Conservation (phyloP, 257 asterid species). For the Solanum arcanum region DNA sequence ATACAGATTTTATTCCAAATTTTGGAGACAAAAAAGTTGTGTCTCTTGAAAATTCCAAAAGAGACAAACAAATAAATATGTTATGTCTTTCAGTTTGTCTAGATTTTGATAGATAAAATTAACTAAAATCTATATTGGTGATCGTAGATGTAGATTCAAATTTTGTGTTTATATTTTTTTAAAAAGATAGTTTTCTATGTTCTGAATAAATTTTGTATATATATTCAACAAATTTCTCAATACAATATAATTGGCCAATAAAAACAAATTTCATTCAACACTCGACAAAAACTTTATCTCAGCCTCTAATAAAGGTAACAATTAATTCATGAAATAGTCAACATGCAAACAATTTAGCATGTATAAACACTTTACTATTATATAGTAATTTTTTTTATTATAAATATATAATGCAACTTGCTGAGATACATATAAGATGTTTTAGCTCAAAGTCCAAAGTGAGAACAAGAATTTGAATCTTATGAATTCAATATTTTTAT, state of each 20-base stretch:
- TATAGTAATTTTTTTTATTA: background rate
- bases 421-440: background rate
- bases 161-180: background rate
- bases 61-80: background rate
- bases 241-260: background rate
- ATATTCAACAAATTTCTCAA: background rate
- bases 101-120: background rate
- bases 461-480: too few species aligned
- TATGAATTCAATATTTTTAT: accelerated
- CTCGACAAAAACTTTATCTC: background rate
- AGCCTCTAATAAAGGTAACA: constrained; percentile 24
- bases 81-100: background rate
- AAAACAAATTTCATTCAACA: background rate
- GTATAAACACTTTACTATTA: background rate
- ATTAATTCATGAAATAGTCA: background rate
- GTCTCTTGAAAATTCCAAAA: background rate
- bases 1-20: too few species aligned
- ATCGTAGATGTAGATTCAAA: background rate
- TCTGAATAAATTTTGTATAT: background rate
- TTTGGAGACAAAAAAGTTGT: accelerated
- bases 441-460: accelerated
- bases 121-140: background rate
- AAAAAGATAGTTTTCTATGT: background rate
- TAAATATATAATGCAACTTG: background rate
- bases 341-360: background rate